Conservation (phyloP, 2,329 filamentous ascomycete species). For the Trichoderma lentiforme region DNA sequence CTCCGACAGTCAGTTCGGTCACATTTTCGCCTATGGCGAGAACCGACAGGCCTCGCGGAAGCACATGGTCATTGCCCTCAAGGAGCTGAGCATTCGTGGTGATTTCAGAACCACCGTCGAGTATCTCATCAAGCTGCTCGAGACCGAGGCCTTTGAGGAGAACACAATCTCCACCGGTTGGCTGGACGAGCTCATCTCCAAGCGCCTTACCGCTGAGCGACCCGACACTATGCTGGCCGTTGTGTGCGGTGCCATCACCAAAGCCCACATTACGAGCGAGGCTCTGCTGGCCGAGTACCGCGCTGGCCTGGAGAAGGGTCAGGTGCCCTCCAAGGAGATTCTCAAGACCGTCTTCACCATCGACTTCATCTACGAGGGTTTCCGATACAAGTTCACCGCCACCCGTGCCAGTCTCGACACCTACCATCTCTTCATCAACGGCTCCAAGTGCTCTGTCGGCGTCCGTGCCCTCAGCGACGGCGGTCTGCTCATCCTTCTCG, state of each 20-base stretch:
- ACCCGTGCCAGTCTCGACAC: constrained; percentile 89
- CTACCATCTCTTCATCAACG: constrained; percentile 98
- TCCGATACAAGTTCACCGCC: constrained; percentile 96
- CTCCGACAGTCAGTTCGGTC: constrained; percentile 97
- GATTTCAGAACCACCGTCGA: constrained; percentile 98
- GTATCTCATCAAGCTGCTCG: constrained; percentile 96
- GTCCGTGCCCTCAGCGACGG: constrained; percentile 91
- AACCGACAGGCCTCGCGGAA: constrained; percentile 94
- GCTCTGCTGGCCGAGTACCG: constrained; percentile 83
- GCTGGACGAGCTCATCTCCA: constrained; percentile 97
- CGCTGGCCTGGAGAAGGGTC: constrained; percentile 88
- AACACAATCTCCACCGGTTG: constrained; percentile 99
- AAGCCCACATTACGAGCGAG: constrained; percentile 93
- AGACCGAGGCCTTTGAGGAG: constrained; percentile 96
- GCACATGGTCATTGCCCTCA: constrained; percentile 98
- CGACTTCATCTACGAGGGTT: constrained; percentile 97
- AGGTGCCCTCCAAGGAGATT: constrained; percentile 93
- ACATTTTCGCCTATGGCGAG: constrained; percentile 99
- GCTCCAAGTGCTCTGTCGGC: constrained; percentile 91
- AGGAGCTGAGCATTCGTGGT: constrained; percentile 98
- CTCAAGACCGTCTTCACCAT: constrained; percentile 96
- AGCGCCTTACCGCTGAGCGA: constrained; percentile 92
- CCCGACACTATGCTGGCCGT: constrained; percentile 93
- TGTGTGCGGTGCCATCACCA: constrained; percentile 89
- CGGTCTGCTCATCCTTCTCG: constrained; percentile 84